These are phyloP conservation scores for Candida manassasensis DNA, from an alignment of 805 yeast genomes.

Conservation along the genomic window DNA sequence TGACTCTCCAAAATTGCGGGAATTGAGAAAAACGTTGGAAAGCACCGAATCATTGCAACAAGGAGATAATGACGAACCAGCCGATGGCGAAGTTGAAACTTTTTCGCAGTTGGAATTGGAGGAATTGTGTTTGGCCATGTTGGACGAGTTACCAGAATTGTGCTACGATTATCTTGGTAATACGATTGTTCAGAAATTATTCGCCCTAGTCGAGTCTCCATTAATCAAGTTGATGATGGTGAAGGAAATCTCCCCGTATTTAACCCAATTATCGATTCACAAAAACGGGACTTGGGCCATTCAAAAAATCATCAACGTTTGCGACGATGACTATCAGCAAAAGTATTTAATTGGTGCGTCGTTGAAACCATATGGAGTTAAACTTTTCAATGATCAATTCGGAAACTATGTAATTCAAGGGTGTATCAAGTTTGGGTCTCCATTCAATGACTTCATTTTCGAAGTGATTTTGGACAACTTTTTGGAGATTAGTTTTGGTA, in stretches of 20 bases:
- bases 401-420: slow-evolving; percentile 97
- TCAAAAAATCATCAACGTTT: slow-evolving; percentile 80
- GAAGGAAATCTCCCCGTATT: slow-evolving; percentile 66
- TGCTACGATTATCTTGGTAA: slow-evolving; percentile 93
- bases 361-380: slow-evolving; percentile 75
- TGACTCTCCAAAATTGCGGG: slow-evolving; percentile 86
- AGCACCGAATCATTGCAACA: slow-evolving; percentile 21
- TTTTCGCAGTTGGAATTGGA: slow-evolving; percentile 62
- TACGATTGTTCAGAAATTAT: slow-evolving; percentile 89
- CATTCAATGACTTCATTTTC: slow-evolving; percentile 84
- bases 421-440: slow-evolving; percentile 83
- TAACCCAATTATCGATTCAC: slow-evolving; percentile 91
- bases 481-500: slow-evolving; percentile 74
- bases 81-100: slow-evolving; percentile 1
- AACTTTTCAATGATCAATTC: slow-evolving; percentile 88
- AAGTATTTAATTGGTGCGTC: slow-evolving; percentile 63
- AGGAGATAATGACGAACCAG: slow-evolving; percentile 1
- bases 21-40: slow-evolving; percentile 62
- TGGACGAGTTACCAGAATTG: slow-evolving; percentile 83
- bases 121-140: slow-evolving; percentile 76
- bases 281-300: slow-evolving; percentile 99
- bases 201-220: slow-evolving; percentile 60
- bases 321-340: slow-evolving; percentile 47
- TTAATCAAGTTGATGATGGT: slow-evolving; percentile 77
- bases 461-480: slow-evolving; percentile 77